phyloP scores from a whole-genome alignment of 2,329 filamentous ascomycete genomes.

The Botrytis porri region DNA sequence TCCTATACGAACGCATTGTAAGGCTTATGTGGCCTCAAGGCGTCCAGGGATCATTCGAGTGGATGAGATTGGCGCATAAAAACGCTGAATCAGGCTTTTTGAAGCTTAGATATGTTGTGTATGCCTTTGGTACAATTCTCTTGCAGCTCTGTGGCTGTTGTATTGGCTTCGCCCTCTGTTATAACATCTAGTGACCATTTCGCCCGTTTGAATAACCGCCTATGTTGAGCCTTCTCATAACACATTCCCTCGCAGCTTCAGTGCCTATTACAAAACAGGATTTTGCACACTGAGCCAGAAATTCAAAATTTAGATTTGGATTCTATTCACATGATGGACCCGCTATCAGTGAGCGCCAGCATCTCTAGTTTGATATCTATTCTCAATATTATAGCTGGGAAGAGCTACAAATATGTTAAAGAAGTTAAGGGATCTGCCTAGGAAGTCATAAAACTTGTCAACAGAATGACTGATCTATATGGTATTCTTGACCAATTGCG shows the following conservation, averaged over 20 bases:
- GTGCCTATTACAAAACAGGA: not conserved
- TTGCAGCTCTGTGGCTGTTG: not conserved
- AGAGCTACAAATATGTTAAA: conserved; percentile 18
- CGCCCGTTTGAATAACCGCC: not conserved
- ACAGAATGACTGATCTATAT: not conserved
- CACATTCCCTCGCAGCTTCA: not conserved
- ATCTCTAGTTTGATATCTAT: conserved; percentile 20
- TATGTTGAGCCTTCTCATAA: not conserved
- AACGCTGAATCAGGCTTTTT: not conserved
- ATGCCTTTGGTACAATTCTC: not conserved
- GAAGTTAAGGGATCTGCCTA: not conserved
- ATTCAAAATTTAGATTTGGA: not conserved
- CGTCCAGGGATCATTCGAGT: not conserved
- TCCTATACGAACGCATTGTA: not conserved
- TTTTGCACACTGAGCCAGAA: not conserved
- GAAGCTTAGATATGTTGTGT: not conserved
- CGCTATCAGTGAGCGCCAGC: conserved; percentile 21
- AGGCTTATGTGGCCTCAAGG: not conserved
- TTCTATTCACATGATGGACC: conserved; percentile 10
- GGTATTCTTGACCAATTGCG: not conserved
- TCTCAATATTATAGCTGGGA: conserved; percentile 5
- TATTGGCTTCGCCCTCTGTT: not conserved
- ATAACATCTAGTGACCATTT: not conserved
- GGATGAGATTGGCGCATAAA: not conserved
- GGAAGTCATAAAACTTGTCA: conserved; percentile 16